Base-by-base conservation (phyloP, 768 basidiomycete species). In the Cyathus striatus region DNA sequence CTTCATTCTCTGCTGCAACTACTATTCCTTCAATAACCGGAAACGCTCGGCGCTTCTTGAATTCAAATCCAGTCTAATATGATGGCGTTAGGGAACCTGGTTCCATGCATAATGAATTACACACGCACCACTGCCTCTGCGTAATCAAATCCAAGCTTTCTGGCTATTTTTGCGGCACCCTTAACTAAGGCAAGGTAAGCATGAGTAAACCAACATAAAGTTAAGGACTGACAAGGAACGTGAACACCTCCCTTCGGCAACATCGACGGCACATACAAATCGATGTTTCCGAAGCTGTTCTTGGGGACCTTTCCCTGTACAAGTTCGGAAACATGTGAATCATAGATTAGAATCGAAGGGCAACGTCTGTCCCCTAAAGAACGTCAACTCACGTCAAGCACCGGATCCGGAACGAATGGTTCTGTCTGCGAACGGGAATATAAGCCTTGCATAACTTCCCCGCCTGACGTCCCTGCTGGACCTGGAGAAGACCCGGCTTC, bases 251-350 rank as follows among this genome's bases (percentile, higher is more conserved):
- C 96, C 41, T 60, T 64, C 2, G 96, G 96, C 23, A 98, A 73
- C 96, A 99, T 99, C 3, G 90, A 84, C 22, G 90, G 85, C 20
- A 89, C 90, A 60, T 95, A 99, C 20, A 99, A 65, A 64, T 99
- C 95, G 49, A 99, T 88, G 60, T 97, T 99, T 14, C 95, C 95
- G 59, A 95, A 99, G 49, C 84, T 80, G 55, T 99, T 99, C 67
- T 90, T 94, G 5, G 93, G 93, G 23, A 99, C 78, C 58, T 79
- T 81, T 23, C 95, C 95, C 94, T 98, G 55, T 2, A 16, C 35
- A 21, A 53, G 23, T 4, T n/a, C 18, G 24, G 38, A 20, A 20
- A 44, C 9, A 14, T 6, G 26, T 18, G 12, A 26, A n/a, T 42
- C 23, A 42, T 9, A 10, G 17, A 26, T 32, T 9, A 38, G 9